Evolutionary conservation across 1,284 basidiomycete species (phyloP), one percentile per base, ranked within the genome.

Genomic region (Clitocybe nebularis): DNA sequence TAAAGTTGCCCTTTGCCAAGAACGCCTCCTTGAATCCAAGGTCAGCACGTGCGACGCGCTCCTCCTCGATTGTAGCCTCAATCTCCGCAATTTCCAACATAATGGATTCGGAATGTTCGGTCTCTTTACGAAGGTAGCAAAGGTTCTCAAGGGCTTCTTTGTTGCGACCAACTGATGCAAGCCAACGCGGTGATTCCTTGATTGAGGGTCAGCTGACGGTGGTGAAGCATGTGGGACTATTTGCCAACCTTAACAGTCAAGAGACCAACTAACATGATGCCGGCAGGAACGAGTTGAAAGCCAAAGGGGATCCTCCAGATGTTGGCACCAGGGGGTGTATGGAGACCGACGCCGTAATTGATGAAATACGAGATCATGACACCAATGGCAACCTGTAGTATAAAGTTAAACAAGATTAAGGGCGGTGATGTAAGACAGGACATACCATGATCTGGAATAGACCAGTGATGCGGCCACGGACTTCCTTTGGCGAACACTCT

Each of bases 281-380:
- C 86, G 2, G 81, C 83, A 3, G 86, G 88, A 4, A 89, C 79
- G 22, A 89, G 70, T 54, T 89, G 87, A 51, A 89, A 66, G 19
- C 79, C 85, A 53, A 89, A 86, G 0, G 85, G 84, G 41, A 89
- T 75, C 37, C 77, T 69, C 86, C 86, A 89, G 6, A 88, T 66
- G 11, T 66, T 65, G 0, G 71, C 58, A 8, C 74, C 72, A 1
- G 61, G 55, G 1, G 57, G 44, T 46, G 80, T 67, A 54, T 85
- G 76, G 30, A 79, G 52, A 19, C 75, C 70, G 36, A 86, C 71
- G 8, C 82, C 85, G 41, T 74, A 74, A 53, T 88, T 86, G 49
- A 86, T 71, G 58, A 86, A 88, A 60, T 88, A 89, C 0, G 82
- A 84, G 36, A 88, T 66, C 82, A 87, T 86, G 45, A 86, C 83